Evolutionary conservation across 169 alveolate species (phyloP), one percentile per base, ranked within the genome.

Genomic region (Plasmodium adleri): DNA sequence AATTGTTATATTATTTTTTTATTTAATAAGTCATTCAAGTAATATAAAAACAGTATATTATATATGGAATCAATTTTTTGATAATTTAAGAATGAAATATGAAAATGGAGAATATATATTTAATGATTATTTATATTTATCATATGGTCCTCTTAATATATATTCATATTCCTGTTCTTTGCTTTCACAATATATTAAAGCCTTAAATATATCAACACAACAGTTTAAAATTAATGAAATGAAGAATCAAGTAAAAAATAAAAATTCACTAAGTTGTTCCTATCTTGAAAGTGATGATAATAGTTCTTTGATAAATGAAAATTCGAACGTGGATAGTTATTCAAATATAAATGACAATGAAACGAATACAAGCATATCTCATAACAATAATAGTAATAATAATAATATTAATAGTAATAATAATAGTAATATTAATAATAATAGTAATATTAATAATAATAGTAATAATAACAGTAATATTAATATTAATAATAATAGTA

Each of bases 51-150:
- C 90, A 8, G 67, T 80, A 32, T 80, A 80, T 49, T 80, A 80
- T 45, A 80, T 80, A 32, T 80, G 90, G 90, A 80, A 80, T 28
- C 85, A 80, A 50, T 80, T 80, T 62, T 66, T 80, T 47, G 90
- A 80, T 22, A 66, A 54, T 15, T 15, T 80, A 68, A 15, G 90
- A 68, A 80, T 52, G 54, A 80, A 80, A 67, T 80, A 80, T 28
- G 90, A 80, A 49, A 80, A 80, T 49, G 70, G 70, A 22, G 90
- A 80, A 39, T 80, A 80, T 39, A 80, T 80, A 15, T 80, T 67
- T 56, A 66, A 63, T 60, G 90, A 80, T 32, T 17, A 58, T 43
- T 68, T 80, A 49, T 67, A 17, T 62, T 63, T 80, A 26, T 80
- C 90, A 8, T 80, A 80, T 45, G 90, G 90, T 20, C 90, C 90